Conservation (phyloP, 768 basidiomycete genomes). For the Trametopsis cervina region DNA sequence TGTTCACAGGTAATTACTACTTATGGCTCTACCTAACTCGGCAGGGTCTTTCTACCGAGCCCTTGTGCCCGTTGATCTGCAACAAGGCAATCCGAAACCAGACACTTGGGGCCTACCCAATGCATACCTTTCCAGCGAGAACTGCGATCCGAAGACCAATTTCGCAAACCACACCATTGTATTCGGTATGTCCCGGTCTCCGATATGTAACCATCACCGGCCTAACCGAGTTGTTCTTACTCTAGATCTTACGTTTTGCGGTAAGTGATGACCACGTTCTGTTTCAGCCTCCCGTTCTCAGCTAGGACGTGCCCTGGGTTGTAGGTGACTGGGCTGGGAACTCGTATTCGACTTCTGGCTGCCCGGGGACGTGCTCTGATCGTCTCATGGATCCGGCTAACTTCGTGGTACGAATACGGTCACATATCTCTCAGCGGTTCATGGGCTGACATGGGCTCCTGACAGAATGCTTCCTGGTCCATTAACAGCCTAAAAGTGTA, state of each 20-base stretch:
- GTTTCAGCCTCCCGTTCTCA: background rate
- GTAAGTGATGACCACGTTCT: constrained; percentile 29
- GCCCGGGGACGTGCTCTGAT: constrained; percentile 66
- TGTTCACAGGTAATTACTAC: too few relatives aligned
- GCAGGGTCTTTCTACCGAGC: constrained; percentile 81
- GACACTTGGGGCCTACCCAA: constrained; percentile 63
- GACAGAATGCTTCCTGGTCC: constrained; percentile 48
- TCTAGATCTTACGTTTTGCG: constrained; percentile 78
- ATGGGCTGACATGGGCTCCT: constrained; percentile 4
- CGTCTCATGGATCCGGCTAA: constrained; percentile 61
- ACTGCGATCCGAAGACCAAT: constrained; percentile 50
- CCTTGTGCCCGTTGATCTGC: constrained; percentile 64
- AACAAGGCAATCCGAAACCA: constrained; percentile 54
- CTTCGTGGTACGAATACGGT: constrained; percentile 48
- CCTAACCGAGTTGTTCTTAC: background rate
- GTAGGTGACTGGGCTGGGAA: constrained; percentile 82
- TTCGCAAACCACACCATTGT: constrained; percentile 70
- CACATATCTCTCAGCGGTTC: background rate
- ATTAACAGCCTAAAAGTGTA: constrained; percentile 79
- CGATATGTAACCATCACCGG: background rate
- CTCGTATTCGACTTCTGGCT: constrained; percentile 64
- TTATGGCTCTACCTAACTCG: too few relatives aligned
- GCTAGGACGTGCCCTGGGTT: too few relatives aligned
- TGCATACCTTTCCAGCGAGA: constrained; percentile 45
- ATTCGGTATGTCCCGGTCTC: constrained; percentile 46